A percentile compares a stretch with the other conserved stretches of the same genome.
Conservation (phyloP, 352 stramenopile genomes). For the Aphanomyces euteiches region DNA sequence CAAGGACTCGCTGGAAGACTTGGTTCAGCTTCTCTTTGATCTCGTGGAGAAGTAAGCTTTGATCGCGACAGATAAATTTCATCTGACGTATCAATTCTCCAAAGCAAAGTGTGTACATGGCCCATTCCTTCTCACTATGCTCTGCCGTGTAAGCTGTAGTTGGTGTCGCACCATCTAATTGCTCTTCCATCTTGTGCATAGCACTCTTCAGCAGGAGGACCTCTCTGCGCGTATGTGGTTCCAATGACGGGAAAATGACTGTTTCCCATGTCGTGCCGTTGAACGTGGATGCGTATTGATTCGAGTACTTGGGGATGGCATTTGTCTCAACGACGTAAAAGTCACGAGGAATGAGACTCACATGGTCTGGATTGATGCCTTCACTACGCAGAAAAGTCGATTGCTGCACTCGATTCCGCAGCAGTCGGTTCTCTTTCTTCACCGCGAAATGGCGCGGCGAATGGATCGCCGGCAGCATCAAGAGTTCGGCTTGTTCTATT, state of each 20-base stretch:
- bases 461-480: conserved; percentile 16
- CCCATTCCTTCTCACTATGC: conserved; percentile 53
- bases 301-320: conserved; percentile 44
- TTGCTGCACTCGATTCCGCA: background rate
- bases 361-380: conserved; percentile 12
- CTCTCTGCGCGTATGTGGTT: conserved; percentile 61
- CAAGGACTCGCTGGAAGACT: conserved; percentile 9
- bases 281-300: conserved; percentile 60
- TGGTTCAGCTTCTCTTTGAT: background rate
- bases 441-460: background rate
- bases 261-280: conserved; percentile 55
- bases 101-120: conserved; percentile 70
- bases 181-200: conserved; percentile 50
- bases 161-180: background rate
- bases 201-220: conserved; percentile 61
- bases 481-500: conserved; percentile 7
- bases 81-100: conserved; percentile 72
- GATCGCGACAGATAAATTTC: conserved; percentile 70
- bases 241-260: conserved; percentile 64
- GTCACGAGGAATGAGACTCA: conserved; percentile 54
- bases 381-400: background rate
- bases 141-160: conserved; percentile 33
- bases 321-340: conserved; percentile 78
- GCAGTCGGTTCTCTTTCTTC: background rate
- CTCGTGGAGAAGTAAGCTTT: conserved; percentile 36